Base-by-base conservation (phyloP, 768 basidiomycete species). In the Kwoniella mangroviensis region DNA sequence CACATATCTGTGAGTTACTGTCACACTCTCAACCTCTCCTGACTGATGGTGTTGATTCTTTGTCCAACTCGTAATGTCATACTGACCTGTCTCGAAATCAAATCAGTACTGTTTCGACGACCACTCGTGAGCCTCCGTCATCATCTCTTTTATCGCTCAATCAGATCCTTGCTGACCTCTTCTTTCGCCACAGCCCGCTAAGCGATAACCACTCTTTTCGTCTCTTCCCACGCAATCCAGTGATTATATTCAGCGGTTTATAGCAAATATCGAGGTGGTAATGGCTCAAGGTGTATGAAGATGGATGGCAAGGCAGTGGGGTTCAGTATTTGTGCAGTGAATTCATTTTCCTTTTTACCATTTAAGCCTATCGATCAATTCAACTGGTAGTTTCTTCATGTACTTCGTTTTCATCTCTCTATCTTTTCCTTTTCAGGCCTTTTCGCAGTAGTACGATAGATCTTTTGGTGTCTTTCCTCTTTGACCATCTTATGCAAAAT, bases 91-190 rank as follows among this genome's bases (percentile, higher is more conserved):
- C 17, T n/a, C 42, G 42, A 42, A 34, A 42, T 17, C 3, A n/a
- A 7, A 19, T n/a, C 21, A 83, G 82, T 83, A 49, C 80, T 83
- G 54, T 83, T 83, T 69, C 72, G 82, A 67, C 79, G 82, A 56
- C 75, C 79, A 72, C 65, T 79, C n/a, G 79, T 80, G 34, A 63
- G 79, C 71, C 9, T 9, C 40, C 5, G 19, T 26, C 17, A 12
- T 49, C 45, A 13, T 10, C 45, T 13, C 45, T 15, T 59, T 24
- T 22, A 40, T n/a, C n/a, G 22, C 26, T 57, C 22, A 3, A 9
- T n/a, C 22, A 26, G 2, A n/a, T 24, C 12, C 22, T 57, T 57
- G 56, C 56, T 57, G 28, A 57, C 56, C 17, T 28, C 21, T 26
- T 28, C 15, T 12, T 34, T 17, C 28, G 6, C 40, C 21, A 24